Percentiles rank a stretch among this genome's conserved stretches.
These are phyloP conservation scores for Suillus ampliporus DNA, from an alignment of 768 basidiomycete species.

Conservation along the genomic window DNA sequence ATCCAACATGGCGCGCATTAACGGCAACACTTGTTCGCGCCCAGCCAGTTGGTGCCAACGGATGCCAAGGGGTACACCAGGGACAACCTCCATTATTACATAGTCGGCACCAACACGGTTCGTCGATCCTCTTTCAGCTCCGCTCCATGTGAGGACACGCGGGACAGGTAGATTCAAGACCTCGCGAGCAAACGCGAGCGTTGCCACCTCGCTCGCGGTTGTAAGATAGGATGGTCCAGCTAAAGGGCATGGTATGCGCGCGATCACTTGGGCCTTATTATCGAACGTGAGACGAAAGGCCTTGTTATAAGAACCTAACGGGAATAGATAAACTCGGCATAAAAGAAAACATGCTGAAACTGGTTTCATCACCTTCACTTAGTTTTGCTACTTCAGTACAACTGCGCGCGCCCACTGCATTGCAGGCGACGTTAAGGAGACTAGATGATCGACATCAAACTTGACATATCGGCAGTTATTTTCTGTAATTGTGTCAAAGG, in stretches of 20 bases:
- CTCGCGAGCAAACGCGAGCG: constrained; percentile 47
- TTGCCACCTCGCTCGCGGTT: constrained; percentile 53
- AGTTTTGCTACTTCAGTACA: too few species aligned
- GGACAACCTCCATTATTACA: constrained; percentile 47
- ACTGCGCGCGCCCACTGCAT: too few species aligned
- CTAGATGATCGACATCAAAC: too few species aligned
- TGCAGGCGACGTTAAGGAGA: too few species aligned
- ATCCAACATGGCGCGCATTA: too few species aligned
- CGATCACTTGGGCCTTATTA: constrained; percentile 43
- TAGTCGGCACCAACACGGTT: constrained; percentile 45
- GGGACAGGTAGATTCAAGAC: constrained; percentile 46
- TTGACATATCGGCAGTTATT: too few species aligned
- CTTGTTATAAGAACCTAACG: constrained; percentile 45
- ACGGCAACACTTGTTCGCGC: too few species aligned
- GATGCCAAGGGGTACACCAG: too few species aligned
- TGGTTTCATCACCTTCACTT: background rate
- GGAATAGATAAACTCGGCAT: constrained; percentile 2
- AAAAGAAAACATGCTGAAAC: constrained; percentile 14
- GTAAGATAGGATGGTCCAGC: constrained; percentile 43
- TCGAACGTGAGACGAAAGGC: constrained; percentile 46
- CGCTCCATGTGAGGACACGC: constrained; percentile 47
- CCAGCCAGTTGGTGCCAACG: too few species aligned
- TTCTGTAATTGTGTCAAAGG: too few species aligned
- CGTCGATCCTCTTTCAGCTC: constrained; percentile 31
- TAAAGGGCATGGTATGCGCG: constrained; percentile 47